Conservation (phyloP, 345 rosid genomes). For the Arabidopsis arenosa region DNA sequence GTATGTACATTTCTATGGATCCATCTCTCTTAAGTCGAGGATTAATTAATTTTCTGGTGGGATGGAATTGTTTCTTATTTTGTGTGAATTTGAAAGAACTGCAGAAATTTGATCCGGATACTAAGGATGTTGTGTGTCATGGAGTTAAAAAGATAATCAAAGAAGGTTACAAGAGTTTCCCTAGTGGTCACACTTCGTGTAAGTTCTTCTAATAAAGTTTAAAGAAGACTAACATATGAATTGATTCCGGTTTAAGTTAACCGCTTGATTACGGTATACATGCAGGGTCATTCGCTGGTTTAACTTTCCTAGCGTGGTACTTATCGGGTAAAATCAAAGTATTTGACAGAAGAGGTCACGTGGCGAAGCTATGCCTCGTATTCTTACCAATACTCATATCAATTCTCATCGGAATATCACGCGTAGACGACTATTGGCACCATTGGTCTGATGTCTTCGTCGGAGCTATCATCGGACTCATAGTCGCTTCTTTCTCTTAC, state of each 20-base stretch:
- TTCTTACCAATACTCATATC: slow-evolving; percentile 61
- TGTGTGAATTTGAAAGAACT: slow-evolving; percentile 27
- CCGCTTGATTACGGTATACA: background rate
- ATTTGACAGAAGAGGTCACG: slow-evolving; percentile 61
- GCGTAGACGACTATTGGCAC: slow-evolving; percentile 75
- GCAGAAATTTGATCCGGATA: slow-evolving; percentile 52
- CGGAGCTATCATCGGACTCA: slow-evolving; percentile 61
- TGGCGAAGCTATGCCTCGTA: slow-evolving; percentile 60
- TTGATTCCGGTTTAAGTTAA: background rate
- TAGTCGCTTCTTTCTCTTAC: slow-evolving; percentile 56
- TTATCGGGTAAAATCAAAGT: slow-evolving; percentile 67
- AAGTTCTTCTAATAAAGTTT: slow-evolving; percentile 23
- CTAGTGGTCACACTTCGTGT: slow-evolving; percentile 75
- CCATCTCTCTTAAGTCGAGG: background rate
- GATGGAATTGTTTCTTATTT: background rate
- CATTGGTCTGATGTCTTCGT: slow-evolving; percentile 77
- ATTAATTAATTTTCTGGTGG: background rate
- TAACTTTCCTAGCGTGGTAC: slow-evolving; percentile 65
- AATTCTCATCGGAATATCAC: slow-evolving; percentile 59
- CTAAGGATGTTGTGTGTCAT: slow-evolving; percentile 57
- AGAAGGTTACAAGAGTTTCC: slow-evolving; percentile 82
- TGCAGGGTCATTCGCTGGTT: slow-evolving; percentile 79
- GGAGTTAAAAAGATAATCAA: slow-evolving; percentile 52
- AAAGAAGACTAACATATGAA: background rate
- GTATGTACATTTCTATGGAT: slow-evolving; percentile 40